These are phyloP conservation scores for Exophiala lecanii-corni DNA, from an alignment of 2,329 filamentous ascomycete genomes.

Conservation along the genomic window DNA sequence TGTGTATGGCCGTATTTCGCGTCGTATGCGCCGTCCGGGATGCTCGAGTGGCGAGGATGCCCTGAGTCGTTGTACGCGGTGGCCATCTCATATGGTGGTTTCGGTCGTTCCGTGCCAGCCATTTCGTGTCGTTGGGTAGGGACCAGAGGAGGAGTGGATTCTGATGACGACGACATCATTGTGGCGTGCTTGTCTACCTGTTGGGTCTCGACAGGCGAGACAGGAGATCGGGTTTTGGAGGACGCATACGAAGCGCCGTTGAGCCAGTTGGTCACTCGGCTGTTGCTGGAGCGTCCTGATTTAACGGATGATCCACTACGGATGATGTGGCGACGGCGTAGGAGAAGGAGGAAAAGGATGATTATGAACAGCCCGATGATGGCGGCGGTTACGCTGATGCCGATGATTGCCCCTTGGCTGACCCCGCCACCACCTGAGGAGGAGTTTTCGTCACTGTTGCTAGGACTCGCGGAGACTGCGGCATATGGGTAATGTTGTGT, in stretches of 20 bases:
- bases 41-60: slow-evolving; percentile 17
- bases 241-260: slow-evolving; percentile 16
- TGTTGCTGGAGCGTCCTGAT: slow-evolving; percentile 16
- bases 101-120: slow-evolving; percentile 21
- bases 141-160: slow-evolving; percentile 12
- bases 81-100: slow-evolving; percentile 22
- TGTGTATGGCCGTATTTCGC: slow-evolving; percentile 19
- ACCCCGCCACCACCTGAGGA: slow-evolving; percentile 9
- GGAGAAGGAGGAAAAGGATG: slow-evolving; percentile 50
- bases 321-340: slow-evolving; percentile 37
- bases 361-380: slow-evolving; percentile 52
- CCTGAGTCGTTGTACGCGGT: slow-evolving; percentile 20
- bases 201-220: slow-evolving; percentile 10
- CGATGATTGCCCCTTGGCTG: slow-evolving; percentile 52
- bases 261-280: slow-evolving; percentile 18
- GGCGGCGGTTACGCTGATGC: slow-evolving; percentile 59
- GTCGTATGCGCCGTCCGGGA: slow-evolving; percentile 21
- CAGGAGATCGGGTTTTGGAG: slow-evolving; percentile 6
- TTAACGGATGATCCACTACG: slow-evolving; percentile 19
- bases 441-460: slow-evolving; percentile 13
- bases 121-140: slow-evolving; percentile 20
- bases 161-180: slow-evolving; percentile 1
- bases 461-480: slow-evolving; percentile 12
- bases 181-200: slow-evolving; percentile 6
- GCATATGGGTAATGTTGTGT: slow-evolving; percentile 58